Evolutionary conservation across 768 basidiomycete species (phyloP).

Genomic region (Calocybe gangraenosa): DNA sequence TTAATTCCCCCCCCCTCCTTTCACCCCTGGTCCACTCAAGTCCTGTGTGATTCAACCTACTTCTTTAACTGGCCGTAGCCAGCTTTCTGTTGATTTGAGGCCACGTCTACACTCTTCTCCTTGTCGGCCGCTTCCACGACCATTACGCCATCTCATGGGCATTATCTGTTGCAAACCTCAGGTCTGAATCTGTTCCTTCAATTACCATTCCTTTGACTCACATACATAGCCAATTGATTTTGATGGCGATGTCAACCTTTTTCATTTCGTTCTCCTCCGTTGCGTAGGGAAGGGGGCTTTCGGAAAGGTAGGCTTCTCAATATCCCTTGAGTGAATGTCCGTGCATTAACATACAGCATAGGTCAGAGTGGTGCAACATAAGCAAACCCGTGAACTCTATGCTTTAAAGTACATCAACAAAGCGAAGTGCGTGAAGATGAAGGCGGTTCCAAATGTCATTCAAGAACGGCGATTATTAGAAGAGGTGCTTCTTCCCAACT

Average conservation of each 20-base stretch:
- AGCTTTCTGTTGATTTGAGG: too few species aligned
- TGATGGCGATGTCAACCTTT: constrained; percentile 92
- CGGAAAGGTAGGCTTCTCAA: constrained; percentile 68
- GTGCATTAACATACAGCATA: constrained; percentile 25
- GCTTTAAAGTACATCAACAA: constrained; percentile 99
- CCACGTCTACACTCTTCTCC: constrained; percentile 1
- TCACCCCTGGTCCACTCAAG: too few species aligned
- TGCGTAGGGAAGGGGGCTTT: constrained; percentile 99
- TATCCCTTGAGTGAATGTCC: constrained; percentile 8
- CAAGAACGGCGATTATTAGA: constrained; percentile 94
- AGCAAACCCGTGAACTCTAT: constrained; percentile 93
- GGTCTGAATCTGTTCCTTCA: constrained; percentile 33
- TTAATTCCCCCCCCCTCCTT: too few species aligned
- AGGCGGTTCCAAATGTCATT: constrained; percentile 94
- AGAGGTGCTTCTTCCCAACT: constrained; percentile 58
- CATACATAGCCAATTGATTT: constrained; percentile 81
- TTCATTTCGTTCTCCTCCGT: constrained; percentile 91
- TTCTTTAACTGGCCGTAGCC: neutral
- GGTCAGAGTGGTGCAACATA: constrained; percentile 99
- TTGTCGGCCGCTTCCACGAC: constrained; percentile 19
- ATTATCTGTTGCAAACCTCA: constrained; percentile 82
- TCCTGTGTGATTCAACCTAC: constrained; percentile 10
- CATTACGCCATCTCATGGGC: constrained; percentile 55
- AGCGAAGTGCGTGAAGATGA: constrained; percentile 96
- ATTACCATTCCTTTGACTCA: neutral